Evolutionary conservation across 768 basidiomycete genomes (phyloP), one percentile per base, ranked within the genome.

Genomic region (Podaxis sp.): DNA sequence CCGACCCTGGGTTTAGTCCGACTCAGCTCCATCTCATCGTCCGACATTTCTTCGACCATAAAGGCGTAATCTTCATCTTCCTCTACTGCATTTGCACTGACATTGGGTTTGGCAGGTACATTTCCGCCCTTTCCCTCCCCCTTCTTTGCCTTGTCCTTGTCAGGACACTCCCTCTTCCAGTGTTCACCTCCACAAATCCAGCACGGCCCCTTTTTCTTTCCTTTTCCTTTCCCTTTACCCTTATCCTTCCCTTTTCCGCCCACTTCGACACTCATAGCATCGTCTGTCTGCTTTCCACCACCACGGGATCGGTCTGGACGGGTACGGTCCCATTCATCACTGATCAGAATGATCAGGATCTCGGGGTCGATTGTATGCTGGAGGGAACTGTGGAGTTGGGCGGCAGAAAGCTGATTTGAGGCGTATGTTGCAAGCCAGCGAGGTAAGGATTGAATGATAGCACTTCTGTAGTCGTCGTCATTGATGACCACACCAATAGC

Each of bases 381-480:
- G 7, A 59, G 52, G 57, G 40, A 55, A 11, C 4, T 57, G 43
- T 57, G 41, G 33, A 55, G 38, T 27, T 59, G 46, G 11, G 73
- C 70, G 3, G 68, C 61, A 1, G 69, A 67, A 29, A 75, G 59
- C 47, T 65, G 63, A 19, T 15, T 58, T 0, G 73, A 73, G 4
- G 74, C 71, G 56, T 73, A 77, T 43, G 61, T 69, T 41, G 73
- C 64, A 0, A 74, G 67, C 56, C 61, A 61, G 3, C 24, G 19
- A 50, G 74, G 74, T 17, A 77, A 61, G 59, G 71, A 76, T 2
- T 67, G 66, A 2, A 76, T 65, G 27, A 77, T 74, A 3, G 69
- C 72, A 4, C 70, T 75, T n/a, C 59, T 56, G 57, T 77, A 76
- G 27, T 77, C 73, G 4, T 69, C 67, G 9, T 73, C 67, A 25